Base-by-base conservation (phyloP, 139 green algal genomes). In the Chlorella sp. region DNA sequence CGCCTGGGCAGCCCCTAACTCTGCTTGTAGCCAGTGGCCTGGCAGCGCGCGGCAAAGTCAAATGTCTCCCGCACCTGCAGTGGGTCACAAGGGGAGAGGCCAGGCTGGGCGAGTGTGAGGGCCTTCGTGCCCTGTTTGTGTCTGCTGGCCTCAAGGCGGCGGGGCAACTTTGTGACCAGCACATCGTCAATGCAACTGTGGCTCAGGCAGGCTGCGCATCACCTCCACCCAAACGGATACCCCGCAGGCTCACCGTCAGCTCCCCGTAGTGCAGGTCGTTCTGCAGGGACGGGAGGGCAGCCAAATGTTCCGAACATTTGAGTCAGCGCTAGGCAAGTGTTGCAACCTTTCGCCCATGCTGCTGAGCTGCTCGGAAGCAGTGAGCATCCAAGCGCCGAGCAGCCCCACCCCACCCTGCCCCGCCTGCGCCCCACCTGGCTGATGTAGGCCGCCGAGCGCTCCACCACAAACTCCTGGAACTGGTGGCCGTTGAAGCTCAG, bases 401-500 rank as follows among this genome's bases (percentile, higher is more conserved):
- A 11, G 34, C 40, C 41, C 26, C n/a, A 38, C 56, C 56, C 56
- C 22, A 30, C 56, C 11, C 20, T 40, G 72, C 19, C 65, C 65
- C 65, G 24, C 17, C 22, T 38, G 28, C 69, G 7, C 28, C 46
- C 43, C 76, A 85, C 62, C 83, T 95, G 92, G 64, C 88, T 84
- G 26, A 95, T 85, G 84, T 95, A 95, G 40, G 84, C 88, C 0
- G 85, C 79, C 28, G 90, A 83, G 17, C 80, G 67, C 77, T 88
- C 70, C 40, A 88, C 82, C 28, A 84, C 32, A 34, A 93, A 93
- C 56, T 93, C 80, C 38, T 87, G 46, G 11, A 93, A 73, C 41
- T 32, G 40, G 46, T 44, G 54, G 67, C 87, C 90, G 80, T 93
- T 93, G 90, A 92, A 93, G 14, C 65, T 83, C 24, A 93, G 69